These are phyloP conservation scores for Crithidia thermophila DNA, from an alignment of 208 protist species.

Conservation along the genomic window DNA sequence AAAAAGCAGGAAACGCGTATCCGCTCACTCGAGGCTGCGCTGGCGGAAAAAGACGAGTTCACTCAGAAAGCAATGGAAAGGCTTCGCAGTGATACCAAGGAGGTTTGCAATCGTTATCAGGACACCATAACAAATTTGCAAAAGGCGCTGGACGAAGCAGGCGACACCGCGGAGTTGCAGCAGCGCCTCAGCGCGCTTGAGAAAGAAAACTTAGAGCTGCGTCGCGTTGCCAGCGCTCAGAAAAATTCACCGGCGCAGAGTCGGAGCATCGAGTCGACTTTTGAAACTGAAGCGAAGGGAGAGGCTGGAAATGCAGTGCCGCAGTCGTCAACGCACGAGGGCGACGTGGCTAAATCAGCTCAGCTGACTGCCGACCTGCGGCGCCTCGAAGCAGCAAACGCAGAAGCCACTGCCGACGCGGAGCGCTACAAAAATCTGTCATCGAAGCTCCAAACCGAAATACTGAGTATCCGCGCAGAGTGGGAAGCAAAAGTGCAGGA, in stretches of 20 bases:
- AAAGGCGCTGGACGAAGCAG: conserved; percentile 29
- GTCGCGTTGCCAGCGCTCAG: conserved; percentile 7
- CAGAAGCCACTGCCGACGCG: conserved; percentile 24
- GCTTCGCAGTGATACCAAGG: conserved; percentile 60
- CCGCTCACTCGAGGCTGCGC: conserved; percentile 51
- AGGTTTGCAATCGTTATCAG: conserved; percentile 64
- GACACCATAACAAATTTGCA: conserved; percentile 47
- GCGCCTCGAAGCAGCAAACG: conserved; percentile 32
- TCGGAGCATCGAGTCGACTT: background rate
- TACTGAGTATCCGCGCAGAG: conserved; percentile 29
- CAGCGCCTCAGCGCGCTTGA: conserved; percentile 19
- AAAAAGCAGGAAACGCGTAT: conserved; percentile 56
- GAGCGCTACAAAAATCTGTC: conserved; percentile 35
- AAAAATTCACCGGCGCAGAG: background rate
- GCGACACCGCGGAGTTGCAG: conserved; percentile 17
- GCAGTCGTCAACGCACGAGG: no score
- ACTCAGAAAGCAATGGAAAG: conserved; percentile 51
- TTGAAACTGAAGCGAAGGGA: background rate
- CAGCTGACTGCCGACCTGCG: background rate
- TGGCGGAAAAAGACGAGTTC: conserved; percentile 72
- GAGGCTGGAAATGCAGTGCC: background rate
- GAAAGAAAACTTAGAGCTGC: conserved; percentile 32
- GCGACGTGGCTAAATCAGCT: no score
- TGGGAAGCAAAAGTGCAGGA: conserved; percentile 45
- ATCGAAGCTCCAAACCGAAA: conserved; percentile 28